Evolutionary conservation across 768 basidiomycete species (phyloP).

Genomic region (Pholiota conissans): DNA sequence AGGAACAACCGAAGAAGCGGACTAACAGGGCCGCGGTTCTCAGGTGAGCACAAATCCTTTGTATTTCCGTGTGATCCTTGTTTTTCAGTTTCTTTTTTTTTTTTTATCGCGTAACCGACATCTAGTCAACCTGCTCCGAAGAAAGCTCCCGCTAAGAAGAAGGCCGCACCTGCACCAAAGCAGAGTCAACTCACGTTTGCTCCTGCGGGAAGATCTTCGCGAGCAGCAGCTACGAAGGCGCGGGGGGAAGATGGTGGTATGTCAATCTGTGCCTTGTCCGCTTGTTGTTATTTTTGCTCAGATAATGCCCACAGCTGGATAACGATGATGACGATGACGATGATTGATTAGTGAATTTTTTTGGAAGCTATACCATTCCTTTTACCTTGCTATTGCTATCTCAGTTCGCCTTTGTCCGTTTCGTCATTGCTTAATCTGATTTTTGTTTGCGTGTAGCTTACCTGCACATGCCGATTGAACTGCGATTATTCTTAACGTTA

Average conservation of each 20-base stretch:
- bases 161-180: conserved; percentile 49
- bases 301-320: conserved; percentile 15
- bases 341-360: not conserved
- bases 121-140: conserved; percentile 41
- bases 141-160: conserved; percentile 51
- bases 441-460: too few relatives aligned
- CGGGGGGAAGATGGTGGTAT: conserved; percentile 61
- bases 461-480: too few relatives aligned
- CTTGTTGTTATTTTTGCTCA: not conserved
- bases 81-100: not conserved
- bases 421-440: too few relatives aligned
- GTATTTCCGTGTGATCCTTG: too few relatives aligned
- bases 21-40: conserved; percentile 65
- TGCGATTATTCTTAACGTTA: too few relatives aligned
- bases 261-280: conserved; percentile 15
- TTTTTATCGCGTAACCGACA: too few relatives aligned
- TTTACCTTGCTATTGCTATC: not conserved
- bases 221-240: conserved; percentile 73
- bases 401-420: not conserved
- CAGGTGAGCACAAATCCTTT: conserved; percentile 41
- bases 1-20: conserved; percentile 55
- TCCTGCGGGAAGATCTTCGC: conserved; percentile 54
- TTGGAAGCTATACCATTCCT: too few relatives aligned
- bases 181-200: conserved; percentile 67
- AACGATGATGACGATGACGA: conserved; percentile 27